Percentiles rank a stretch among this genome's conserved stretches.
These are phyloP conservation scores for Dryas drummondii DNA, from an alignment of 306 rosid genomes.

Conservation along the genomic window DNA sequence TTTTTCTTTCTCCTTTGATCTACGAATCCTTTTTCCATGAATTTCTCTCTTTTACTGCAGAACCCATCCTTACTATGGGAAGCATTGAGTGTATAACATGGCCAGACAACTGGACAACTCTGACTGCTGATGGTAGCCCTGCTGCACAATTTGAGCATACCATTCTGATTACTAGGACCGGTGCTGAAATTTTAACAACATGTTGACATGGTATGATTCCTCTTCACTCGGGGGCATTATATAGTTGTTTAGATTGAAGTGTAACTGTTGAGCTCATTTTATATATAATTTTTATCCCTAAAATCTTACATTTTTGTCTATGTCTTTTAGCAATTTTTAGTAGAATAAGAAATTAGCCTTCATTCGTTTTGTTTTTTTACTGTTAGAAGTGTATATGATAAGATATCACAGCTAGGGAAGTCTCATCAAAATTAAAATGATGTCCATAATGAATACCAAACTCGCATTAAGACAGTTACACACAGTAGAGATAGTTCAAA, in stretches of 20 bases:
- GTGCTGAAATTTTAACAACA: constrained; percentile 83
- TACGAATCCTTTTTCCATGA: not conserved
- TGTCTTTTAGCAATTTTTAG: not conserved
- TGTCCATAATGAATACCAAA: not conserved
- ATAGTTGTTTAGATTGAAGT: not conserved
- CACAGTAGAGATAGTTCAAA: too few species aligned
- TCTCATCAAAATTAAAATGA: not conserved
- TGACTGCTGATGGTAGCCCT: constrained; percentile 74
- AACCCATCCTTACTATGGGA: constrained; percentile 91
- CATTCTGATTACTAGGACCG: constrained; percentile 82
- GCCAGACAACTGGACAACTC: constrained; percentile 92
- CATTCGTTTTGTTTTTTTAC: not conserved
- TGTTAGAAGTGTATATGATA: not conserved
- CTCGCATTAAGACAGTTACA: not conserved
- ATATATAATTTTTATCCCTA: too few species aligned
- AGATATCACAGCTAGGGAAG: not conserved
- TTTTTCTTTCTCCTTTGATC: not conserved
- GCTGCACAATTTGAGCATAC: constrained; percentile 99
- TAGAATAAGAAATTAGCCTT: not conserved
- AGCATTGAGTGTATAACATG: constrained; percentile 68
- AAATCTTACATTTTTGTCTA: too few species aligned
- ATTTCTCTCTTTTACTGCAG: constrained; percentile 40
- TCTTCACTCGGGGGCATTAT: not conserved
- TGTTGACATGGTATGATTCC: constrained; percentile 28
- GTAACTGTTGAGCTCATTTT: not conserved